phyloP scores from a whole-genome alignment of 2,329 filamentous ascomycete species.

The Helminthosporium solani region DNA sequence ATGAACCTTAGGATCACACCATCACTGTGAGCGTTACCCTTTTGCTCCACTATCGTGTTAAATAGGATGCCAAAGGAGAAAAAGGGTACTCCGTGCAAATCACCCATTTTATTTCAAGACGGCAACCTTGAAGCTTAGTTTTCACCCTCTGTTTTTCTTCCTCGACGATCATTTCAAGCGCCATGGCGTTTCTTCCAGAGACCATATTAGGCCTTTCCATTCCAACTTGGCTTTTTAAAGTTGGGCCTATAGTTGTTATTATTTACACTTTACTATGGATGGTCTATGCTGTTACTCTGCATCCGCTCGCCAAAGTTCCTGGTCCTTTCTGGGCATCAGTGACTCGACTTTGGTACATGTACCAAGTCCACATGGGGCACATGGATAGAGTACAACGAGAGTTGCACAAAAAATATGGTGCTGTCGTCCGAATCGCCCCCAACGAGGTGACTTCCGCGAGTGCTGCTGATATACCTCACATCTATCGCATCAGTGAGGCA shows the following conservation, averaged over 20 bases:
- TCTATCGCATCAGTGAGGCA: conserved; percentile 17
- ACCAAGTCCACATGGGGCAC: conserved; percentile 13
- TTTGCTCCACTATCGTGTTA: too few species aligned
- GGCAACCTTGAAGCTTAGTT: too few species aligned
- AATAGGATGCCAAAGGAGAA: too few species aligned
- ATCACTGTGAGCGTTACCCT: too few species aligned
- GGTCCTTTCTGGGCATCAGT: conserved; percentile 21
- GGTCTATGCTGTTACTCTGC: conserved; percentile 14
- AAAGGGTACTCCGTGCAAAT: too few species aligned
- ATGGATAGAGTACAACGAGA: conserved; percentile 14
- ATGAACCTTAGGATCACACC: too few species aligned
- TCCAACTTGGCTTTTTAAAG: conserved; percentile 4
- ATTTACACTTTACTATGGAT: conserved; percentile 14
- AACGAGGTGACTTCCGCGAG: conserved; percentile 19
- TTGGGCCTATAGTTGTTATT: background rate
- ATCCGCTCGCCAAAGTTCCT: conserved; percentile 16
- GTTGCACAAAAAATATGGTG: conserved; percentile 12
- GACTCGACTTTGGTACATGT: conserved; percentile 18
- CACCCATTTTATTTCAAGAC: too few species aligned
- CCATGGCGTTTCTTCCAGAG: conserved; percentile 5
- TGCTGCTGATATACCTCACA: conserved; percentile 12
- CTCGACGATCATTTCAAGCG: too few species aligned
- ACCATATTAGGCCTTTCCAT: conserved; percentile 3
- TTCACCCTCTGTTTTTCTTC: too few species aligned
- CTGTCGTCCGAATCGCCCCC: conserved; percentile 18